phyloP scores from a whole-genome alignment of 1,284 basidiomycete genomes.

The Ceratobasidium sp. region DNA sequence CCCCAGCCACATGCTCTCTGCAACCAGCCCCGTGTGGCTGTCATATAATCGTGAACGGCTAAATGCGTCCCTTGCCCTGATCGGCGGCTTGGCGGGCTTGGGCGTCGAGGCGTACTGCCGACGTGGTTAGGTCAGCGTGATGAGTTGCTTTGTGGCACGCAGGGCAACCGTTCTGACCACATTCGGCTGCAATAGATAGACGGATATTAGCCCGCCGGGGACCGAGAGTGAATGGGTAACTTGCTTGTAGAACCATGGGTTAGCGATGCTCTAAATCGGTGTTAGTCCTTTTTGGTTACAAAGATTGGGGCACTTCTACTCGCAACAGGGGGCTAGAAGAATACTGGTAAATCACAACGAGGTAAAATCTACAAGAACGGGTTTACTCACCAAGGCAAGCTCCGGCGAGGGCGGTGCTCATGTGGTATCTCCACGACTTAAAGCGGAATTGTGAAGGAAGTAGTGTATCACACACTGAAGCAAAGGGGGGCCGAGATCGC shows the following conservation, averaged over 20 bases:
- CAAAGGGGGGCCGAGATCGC: neutral
- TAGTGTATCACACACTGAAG: neutral
- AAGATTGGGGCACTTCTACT: slow-evolving; percentile 13
- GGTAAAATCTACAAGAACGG: neutral
- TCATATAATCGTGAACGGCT: neutral
- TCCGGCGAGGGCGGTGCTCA: slow-evolving; percentile 24
- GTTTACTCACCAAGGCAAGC: slow-evolving; percentile 28
- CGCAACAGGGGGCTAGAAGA: slow-evolving; percentile 29
- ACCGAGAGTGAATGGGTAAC: neutral
- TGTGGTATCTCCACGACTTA: neutral
- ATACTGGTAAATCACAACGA: neutral
- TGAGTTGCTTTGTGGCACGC: slow-evolving; percentile 19
- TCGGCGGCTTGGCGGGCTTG: neutral
- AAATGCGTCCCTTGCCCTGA: neutral
- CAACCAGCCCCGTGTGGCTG: neutral
- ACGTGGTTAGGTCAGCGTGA: neutral
- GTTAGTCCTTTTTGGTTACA: neutral
- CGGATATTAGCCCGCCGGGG: neutral
- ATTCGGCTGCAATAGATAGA: neutral
- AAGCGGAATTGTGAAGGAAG: neutral
- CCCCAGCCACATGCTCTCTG: neutral
- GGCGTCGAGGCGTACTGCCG: neutral
- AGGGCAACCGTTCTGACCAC: slow-evolving; percentile 29
- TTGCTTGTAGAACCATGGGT: slow-evolving; percentile 38
- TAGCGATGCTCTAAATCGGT: slow-evolving; percentile 25